These are phyloP conservation scores for Chrysanthemum lavandulifolium DNA, from an alignment of 129 eudicot genomes.

Conservation along the genomic window DNA sequence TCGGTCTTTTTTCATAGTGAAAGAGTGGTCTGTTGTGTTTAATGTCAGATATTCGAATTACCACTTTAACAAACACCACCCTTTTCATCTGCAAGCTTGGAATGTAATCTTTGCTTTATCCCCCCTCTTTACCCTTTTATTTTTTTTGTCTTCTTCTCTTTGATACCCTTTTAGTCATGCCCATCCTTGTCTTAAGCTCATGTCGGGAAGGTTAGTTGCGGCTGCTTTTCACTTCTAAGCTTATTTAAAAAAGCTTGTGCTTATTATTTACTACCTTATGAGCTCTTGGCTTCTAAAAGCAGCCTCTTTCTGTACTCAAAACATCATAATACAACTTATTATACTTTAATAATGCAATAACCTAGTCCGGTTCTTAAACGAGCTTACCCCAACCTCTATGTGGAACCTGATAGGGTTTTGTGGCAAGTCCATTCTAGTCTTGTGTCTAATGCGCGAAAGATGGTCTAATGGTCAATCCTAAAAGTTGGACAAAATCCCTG, in stretches of 20 bases:
- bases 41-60: constrained; percentile 11
- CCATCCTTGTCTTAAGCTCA: constrained; percentile 34
- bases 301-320: no score
- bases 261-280: no score
- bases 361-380: no score
- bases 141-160: constrained; percentile 22
- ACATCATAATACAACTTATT: no score
- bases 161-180: constrained; percentile 29
- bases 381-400: no score
- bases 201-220: neutral
- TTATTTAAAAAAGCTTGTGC: no score
- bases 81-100: constrained; percentile 29
- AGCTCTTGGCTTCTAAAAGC: no score
- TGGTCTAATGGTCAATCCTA: neutral
- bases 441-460: no score
- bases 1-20: constrained; percentile 15
- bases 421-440: no score
- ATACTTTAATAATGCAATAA: no score
- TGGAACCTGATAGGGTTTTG: no score
- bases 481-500: neutral
- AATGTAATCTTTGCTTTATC: constrained; percentile 33
- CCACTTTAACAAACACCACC: constrained; percentile 18
- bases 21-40: constrained; percentile 9
- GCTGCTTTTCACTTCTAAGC: constrained; percentile 14
- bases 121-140: constrained; percentile 18